Conservation (phyloP, 768 basidiomycete species). For the Boletus subcaerulescens region DNA sequence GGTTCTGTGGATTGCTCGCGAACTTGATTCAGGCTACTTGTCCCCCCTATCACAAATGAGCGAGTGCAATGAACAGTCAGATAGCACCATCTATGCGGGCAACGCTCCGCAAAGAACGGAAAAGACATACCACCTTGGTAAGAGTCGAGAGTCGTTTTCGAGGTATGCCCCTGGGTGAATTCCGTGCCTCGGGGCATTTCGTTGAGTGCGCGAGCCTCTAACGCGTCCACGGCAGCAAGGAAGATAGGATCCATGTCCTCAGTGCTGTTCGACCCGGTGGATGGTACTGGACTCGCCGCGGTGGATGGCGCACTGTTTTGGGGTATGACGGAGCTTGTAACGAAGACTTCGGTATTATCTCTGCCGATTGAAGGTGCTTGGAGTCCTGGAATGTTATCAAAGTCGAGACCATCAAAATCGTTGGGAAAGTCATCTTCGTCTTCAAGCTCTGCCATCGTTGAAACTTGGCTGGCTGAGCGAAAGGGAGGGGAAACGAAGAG, state of each 20-base stretch:
- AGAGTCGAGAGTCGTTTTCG: background rate
- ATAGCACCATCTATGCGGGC: background rate
- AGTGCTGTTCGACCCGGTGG: background rate
- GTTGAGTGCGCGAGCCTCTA: constrained; percentile 38
- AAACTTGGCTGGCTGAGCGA: background rate
- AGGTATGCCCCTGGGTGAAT: constrained; percentile 2
- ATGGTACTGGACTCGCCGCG: constrained; percentile 13
- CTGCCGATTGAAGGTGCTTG: constrained; percentile 10
- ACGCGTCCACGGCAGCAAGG: constrained; percentile 41
- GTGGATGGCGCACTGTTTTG: background rate
- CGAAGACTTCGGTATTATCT: background rate
- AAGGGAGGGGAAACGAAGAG: background rate
- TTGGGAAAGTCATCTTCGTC: constrained; percentile 56
- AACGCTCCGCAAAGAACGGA: background rate
- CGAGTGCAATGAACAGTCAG: constrained; percentile 6
- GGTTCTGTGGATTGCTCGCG: background rate
- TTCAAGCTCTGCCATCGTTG: constrained; percentile 24
- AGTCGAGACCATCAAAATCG: constrained; percentile 49
- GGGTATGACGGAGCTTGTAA: background rate
- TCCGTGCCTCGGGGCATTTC: constrained; percentile 11
- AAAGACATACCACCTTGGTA: constrained; percentile 20
- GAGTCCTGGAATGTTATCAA: constrained; percentile 38
- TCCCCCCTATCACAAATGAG: background rate
- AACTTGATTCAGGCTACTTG: background rate
- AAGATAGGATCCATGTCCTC: constrained; percentile 27